Base-by-base conservation (phyloP, 805 yeast genomes). In the Yarrowia sp. region DNA sequence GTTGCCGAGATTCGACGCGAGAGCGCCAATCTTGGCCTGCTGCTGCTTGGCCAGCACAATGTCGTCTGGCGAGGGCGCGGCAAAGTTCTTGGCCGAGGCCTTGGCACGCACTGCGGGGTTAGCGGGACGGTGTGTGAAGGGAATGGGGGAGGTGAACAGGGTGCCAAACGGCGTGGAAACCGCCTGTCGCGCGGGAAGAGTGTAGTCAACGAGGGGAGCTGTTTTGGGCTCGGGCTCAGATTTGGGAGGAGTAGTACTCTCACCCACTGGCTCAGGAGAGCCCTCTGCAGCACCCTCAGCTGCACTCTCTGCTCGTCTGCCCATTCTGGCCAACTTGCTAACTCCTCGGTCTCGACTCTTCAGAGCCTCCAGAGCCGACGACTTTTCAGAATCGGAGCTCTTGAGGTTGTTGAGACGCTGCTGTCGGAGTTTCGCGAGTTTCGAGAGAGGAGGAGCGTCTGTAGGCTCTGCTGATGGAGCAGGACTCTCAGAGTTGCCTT, bases 21-120 rank as follows among this genome's bases (percentile, higher is more conserved):
- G 22, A 8, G 41, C 65, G 21, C 41, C 58, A 5, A 33, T 28
- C 26, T 51, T 38, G 4, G 76, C 73, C 16, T 69, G 66, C 10
- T 70, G 66, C 73, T 89, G 95, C 0, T 91, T 54, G 33, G 46
- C 90, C 59, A 83, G 71, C 2, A 88, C 80, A 56, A 80, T 74
- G 71, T 91, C 97, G 76, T 92, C 98, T 5, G 97, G 97, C 69
- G 96, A 88, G 16, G 92, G 92, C 67, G 80, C 78, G 12, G 75
- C 73, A 69, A 90, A 90, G 28, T 19, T 38, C 32, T 58, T 32
- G 32, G 51, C 63, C 12, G 11, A 8, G 17, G 36, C 30, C 41
- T 58, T 58, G 49, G 61, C 61, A 3, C 46, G 44, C 26, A 30
- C 51, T 58, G 28, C 30, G 8, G 51, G 63, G 63, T 58, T 58